Percentiles rank a stretch among this genome's conserved stretches.
These are phyloP conservation scores for Aquilaria yunnanensis DNA, from an alignment of 345 rosid genomes.

Conservation along the genomic window DNA sequence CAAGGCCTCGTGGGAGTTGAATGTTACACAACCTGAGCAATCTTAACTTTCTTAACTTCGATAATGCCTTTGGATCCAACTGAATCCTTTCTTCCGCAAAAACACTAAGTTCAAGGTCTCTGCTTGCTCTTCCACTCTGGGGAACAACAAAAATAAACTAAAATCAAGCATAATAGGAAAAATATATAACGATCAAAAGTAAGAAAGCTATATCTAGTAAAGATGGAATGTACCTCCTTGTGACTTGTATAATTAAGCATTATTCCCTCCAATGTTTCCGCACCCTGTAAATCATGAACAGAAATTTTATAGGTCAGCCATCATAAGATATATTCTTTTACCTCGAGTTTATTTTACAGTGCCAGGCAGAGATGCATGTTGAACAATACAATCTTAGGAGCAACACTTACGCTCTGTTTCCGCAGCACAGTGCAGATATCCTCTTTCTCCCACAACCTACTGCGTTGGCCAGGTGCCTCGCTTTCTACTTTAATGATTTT, in stretches of 20 bases:
- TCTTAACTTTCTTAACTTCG: constrained; percentile 21
- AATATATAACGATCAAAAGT: not conserved
- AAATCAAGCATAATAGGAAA: not conserved
- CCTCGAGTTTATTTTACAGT: too few species aligned
- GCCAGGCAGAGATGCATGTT: not conserved
- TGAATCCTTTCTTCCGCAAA: not conserved
- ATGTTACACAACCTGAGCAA: constrained; percentile 16
- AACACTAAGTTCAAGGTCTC: not conserved
- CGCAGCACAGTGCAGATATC: constrained; percentile 23
- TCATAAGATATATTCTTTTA: too few species aligned
- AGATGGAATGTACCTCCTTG: not conserved
- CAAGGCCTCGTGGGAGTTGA: constrained; percentile 12
- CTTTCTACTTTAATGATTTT: constrained; percentile 22
- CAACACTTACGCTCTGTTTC: constrained; percentile 12
- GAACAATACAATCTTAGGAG: not conserved
- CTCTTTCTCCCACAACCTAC: constrained; percentile 19
- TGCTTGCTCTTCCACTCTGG: not conserved
- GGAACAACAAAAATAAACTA: not conserved
- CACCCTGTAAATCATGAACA: constrained; percentile 16
- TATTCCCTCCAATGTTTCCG: constrained; percentile 21
- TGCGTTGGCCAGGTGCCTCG: constrained; percentile 12
- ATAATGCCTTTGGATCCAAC: constrained; percentile 14
- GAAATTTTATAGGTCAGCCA: not conserved
- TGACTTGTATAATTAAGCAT: constrained; percentile 1
- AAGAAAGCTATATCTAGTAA: not conserved